Evolutionary conservation across 2,329 filamentous ascomycete genomes (phyloP).

Genomic region (Aspergillus bombycis): DNA sequence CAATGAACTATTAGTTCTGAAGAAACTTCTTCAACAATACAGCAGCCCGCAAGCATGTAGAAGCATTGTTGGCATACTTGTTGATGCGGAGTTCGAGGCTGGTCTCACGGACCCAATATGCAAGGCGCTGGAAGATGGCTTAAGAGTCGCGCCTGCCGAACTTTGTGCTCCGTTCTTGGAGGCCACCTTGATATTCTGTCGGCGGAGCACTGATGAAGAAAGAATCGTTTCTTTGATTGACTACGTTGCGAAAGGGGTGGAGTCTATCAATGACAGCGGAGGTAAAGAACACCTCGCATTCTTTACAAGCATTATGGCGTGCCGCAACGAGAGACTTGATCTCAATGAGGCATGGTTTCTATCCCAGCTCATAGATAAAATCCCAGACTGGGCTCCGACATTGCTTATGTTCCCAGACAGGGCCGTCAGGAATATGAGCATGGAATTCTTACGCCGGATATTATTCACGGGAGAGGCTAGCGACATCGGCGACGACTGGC

Average conservation of each 20-base stretch:
- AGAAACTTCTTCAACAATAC: slow-evolving; percentile 67
- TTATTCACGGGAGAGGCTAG: slow-evolving; percentile 44
- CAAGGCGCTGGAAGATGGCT: slow-evolving; percentile 56
- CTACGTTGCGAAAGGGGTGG: slow-evolving; percentile 49
- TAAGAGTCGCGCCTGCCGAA: slow-evolving; percentile 55
- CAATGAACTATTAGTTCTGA: slow-evolving; percentile 48
- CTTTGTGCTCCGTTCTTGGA: slow-evolving; percentile 60
- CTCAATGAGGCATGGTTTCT: slow-evolving; percentile 39
- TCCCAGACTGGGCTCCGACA: slow-evolving; percentile 55
- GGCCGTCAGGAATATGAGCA: slow-evolving; percentile 48
- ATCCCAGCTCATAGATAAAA: slow-evolving; percentile 41
- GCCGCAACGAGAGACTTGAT: slow-evolving; percentile 41
- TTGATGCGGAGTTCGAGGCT: slow-evolving; percentile 56
- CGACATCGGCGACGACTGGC: slow-evolving; percentile 31
- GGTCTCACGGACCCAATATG: slow-evolving; percentile 54
- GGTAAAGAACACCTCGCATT: slow-evolving; percentile 54
- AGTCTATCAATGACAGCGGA: slow-evolving; percentile 52
- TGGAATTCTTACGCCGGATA: slow-evolving; percentile 46
- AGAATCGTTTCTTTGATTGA: slow-evolving; percentile 44
- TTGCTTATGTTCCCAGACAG: slow-evolving; percentile 56
- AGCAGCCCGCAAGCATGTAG: slow-evolving; percentile 58
- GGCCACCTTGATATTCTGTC: slow-evolving; percentile 60
- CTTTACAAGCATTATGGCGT: slow-evolving; percentile 57
- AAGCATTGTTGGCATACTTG: slow-evolving; percentile 61
- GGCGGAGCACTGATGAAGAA: slow-evolving; percentile 39